These are phyloP conservation scores for Fusarium citri DNA, from an alignment of 2,329 filamentous ascomycete genomes.

Conservation along the genomic window DNA sequence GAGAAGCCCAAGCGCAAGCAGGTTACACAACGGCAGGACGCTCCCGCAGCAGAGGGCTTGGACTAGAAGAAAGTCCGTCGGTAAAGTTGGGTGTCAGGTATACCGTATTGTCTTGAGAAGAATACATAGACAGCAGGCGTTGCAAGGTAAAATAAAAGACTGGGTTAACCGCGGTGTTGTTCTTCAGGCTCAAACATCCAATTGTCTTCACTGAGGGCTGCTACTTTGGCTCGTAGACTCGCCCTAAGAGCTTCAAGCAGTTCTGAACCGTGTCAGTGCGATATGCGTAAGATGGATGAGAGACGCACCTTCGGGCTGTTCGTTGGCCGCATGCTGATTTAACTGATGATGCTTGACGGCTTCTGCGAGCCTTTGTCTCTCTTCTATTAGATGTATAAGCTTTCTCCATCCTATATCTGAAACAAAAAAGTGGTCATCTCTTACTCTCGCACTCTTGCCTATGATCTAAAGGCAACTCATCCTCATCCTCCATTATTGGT, in stretches of 20 bases:
- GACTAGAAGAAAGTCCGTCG: conserved; percentile 57
- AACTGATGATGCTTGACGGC: conserved; percentile 71
- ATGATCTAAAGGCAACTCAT: conserved; percentile 68
- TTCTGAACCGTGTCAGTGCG: conserved; percentile 59
- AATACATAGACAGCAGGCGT: conserved; percentile 46
- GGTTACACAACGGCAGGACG: conserved; percentile 58
- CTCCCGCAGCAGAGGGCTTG: conserved; percentile 68
- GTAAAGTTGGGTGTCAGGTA: conserved; percentile 23
- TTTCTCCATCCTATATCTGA: background rate
- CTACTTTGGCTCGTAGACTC: conserved; percentile 78
- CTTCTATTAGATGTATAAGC: conserved; percentile 55
- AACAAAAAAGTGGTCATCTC: conserved; percentile 31
- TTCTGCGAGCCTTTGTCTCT: conserved; percentile 70
- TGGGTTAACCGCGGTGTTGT: conserved; percentile 53
- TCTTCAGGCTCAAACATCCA: conserved; percentile 90
- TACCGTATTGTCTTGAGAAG: conserved; percentile 42
- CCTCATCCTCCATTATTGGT: conserved; percentile 64
- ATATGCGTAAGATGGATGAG: background rate
- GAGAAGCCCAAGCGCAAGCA: conserved; percentile 54
- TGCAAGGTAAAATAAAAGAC: conserved; percentile 40
- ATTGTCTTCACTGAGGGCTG: conserved; percentile 80
- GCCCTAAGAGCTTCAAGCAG: conserved; percentile 76
- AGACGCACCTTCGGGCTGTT: conserved; percentile 72
- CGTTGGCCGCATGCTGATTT: conserved; percentile 65
- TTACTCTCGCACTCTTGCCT: conserved; percentile 67